Conservation (phyloP, 2,329 filamentous ascomycete species). For the Clarireedia monteithiana region DNA sequence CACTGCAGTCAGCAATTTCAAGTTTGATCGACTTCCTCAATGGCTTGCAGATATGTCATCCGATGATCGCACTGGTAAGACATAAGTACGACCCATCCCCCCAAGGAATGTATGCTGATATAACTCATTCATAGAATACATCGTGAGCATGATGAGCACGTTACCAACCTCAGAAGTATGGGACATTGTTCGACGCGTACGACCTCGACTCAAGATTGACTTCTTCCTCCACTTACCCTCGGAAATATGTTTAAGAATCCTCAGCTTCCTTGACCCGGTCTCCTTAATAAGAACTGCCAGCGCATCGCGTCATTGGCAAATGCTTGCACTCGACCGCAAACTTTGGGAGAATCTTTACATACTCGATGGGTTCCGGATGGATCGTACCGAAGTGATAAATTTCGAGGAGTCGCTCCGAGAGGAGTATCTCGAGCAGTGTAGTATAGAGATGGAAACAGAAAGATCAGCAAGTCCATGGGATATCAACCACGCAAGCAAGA, state of each 20-base stretch:
- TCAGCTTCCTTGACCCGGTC: conserved; percentile 74
- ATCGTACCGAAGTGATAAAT: conserved; percentile 54
- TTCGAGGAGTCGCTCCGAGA: conserved; percentile 46
- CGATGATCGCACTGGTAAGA: conserved; percentile 24
- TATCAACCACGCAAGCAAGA: conserved; percentile 46
- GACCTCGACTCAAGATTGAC: conserved; percentile 84
- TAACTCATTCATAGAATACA: conserved; percentile 53
- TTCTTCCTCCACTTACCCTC: conserved; percentile 79
- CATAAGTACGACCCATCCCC: background rate
- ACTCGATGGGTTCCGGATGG: conserved; percentile 76
- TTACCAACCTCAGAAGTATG: conserved; percentile 75
- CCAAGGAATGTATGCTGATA: background rate
- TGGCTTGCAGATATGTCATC: conserved; percentile 22
- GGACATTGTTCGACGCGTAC: conserved; percentile 71
- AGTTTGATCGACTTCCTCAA: conserved; percentile 14
- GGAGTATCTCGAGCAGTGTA: conserved; percentile 8
- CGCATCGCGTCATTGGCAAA: conserved; percentile 76
- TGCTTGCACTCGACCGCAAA: conserved; percentile 71
- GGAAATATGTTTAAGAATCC: conserved; percentile 84
- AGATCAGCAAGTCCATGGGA: conserved; percentile 23
- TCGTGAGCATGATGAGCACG: conserved; percentile 68
- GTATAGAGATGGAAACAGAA: background rate
- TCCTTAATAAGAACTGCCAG: conserved; percentile 74
- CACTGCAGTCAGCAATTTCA: conserved; percentile 13
- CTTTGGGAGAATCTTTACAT: conserved; percentile 82